These are phyloP conservation scores for Tubosaeta sp. DNA, from an alignment of 768 basidiomycete genomes.

Conservation along the genomic window DNA sequence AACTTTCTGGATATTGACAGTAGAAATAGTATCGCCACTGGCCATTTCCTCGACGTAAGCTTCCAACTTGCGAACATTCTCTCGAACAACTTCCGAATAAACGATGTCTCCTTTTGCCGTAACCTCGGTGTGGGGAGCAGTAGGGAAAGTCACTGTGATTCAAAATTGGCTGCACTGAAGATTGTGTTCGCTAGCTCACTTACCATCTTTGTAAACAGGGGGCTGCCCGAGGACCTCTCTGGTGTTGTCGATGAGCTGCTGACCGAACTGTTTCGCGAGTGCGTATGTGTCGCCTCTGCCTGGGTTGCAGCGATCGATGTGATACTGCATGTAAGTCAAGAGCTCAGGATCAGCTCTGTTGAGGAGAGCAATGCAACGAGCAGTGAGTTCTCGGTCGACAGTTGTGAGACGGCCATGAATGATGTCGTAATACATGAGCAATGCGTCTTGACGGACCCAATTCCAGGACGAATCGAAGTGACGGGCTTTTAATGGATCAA, in stretches of 20 bases:
- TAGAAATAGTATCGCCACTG: conserved; percentile 80
- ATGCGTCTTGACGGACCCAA: conserved; percentile 96
- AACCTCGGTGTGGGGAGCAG: conserved; percentile 93
- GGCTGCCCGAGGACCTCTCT: conserved; percentile 75
- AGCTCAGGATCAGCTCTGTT: conserved; percentile 95
- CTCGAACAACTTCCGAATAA: conserved; percentile 91
- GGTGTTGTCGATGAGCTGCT: conserved; percentile 92
- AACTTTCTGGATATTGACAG: conserved; percentile 94
- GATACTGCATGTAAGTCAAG: conserved; percentile 92
- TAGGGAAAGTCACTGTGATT: conserved; percentile 87
- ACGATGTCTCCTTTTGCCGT: conserved; percentile 92
- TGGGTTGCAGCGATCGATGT: conserved; percentile 80
- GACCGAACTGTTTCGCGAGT: conserved; percentile 96
- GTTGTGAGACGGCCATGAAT: conserved; percentile 93
- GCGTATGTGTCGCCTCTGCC: conserved; percentile 85
- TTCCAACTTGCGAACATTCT: conserved; percentile 95
- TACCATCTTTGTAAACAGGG: conserved; percentile 96
- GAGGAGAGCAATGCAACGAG: conserved; percentile 95
- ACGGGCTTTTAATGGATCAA: conserved; percentile 93
- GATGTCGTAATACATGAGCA: conserved; percentile 98
- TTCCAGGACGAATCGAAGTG: conserved; percentile 99
- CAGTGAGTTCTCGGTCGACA: conserved; percentile 94
- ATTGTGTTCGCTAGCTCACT: conserved; percentile 24
- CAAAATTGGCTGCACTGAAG: conserved; percentile 1
- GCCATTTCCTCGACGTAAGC: conserved; percentile 99